phyloP scores from a whole-genome alignment of 441 rosid genomes.

The Pelargonium cotyledonis region DNA sequence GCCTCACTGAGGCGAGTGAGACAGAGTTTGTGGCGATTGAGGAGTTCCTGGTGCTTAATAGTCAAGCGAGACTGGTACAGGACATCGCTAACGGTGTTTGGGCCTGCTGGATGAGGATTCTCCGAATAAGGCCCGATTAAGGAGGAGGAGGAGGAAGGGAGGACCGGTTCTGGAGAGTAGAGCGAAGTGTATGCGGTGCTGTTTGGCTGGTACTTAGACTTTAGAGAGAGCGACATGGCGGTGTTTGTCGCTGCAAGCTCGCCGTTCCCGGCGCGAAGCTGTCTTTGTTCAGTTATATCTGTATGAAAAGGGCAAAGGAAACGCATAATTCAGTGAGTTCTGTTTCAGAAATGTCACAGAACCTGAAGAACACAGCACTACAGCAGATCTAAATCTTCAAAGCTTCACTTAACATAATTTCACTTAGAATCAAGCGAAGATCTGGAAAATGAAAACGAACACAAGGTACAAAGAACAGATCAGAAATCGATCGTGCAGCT shows the following conservation, averaged over 20 bases:
- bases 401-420: neutral
- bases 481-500: neutral
- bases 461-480: neutral
- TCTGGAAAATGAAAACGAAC: too few species aligned
- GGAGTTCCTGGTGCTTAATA: conserved; percentile 42
- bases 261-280: too few species aligned
- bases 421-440: neutral
- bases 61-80: conserved; percentile 25
- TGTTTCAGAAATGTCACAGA: neutral
- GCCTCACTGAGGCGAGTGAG: conserved; percentile 43
- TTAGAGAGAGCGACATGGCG: neutral
- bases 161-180: conserved; percentile 5
- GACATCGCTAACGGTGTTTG: conserved; percentile 6
- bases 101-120: neutral
- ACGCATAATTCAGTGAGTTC: neutral
- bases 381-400: neutral
- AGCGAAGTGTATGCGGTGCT: conserved; percentile 7
- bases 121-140: neutral
- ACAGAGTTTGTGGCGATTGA: conserved; percentile 43
- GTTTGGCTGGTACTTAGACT: neutral
- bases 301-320: neutral
- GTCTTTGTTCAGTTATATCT: neutral
- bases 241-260: neutral
- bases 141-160: too few species aligned
- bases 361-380: too few species aligned